Base-by-base conservation (phyloP, 352 stramenopile genomes). In the Phytophthora europaea region DNA sequence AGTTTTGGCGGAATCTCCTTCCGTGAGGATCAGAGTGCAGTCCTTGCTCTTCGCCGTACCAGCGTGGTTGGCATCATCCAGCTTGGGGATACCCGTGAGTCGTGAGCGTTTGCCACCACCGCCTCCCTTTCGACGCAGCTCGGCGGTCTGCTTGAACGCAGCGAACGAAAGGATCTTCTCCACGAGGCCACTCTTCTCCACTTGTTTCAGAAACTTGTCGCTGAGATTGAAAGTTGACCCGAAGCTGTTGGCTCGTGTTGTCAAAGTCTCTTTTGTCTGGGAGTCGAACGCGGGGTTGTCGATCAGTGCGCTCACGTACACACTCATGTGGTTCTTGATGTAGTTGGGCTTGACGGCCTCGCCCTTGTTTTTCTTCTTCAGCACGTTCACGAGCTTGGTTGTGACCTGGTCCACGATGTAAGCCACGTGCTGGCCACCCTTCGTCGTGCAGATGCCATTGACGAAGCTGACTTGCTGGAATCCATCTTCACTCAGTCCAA, bases 1-100 rank as follows among this genome's bases (percentile, higher is more conserved):
- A 10, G 97, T 98, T 79, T 99, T 99, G 60, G 98, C 98, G 18
- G 98, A 99, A 81, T 99, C 98, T 78, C 98, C 98, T 89, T 99
- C 98, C 3, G 98, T 99, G 18, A 99, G 78, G 69, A 99, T 99
- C n/a, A 99, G 75, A 4, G 98, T 99, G 74, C 98, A 99, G 31
- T 98, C 72, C 57, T 92, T 82, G 28, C 84, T 87, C 55, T 97
- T 93, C 20, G 95, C 88, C 15, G 84, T 96, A 36, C 98, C 98
- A 33, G 98, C 98, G 45, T 94, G 77, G 76, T 99, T 99, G 0
- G 98, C 98, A 77, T 99, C 98, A 65, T 99, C 98, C 4, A 99
- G 85, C 77, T 99, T 99, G 1, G 97, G 88, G 47, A 99, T 95
- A 78, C 91, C 93, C 0, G 85, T 92, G 1, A 98, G 72, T 72